Conservation (phyloP, 495 filamentous ascomycete species). For the Penicillium lividum region DNA sequence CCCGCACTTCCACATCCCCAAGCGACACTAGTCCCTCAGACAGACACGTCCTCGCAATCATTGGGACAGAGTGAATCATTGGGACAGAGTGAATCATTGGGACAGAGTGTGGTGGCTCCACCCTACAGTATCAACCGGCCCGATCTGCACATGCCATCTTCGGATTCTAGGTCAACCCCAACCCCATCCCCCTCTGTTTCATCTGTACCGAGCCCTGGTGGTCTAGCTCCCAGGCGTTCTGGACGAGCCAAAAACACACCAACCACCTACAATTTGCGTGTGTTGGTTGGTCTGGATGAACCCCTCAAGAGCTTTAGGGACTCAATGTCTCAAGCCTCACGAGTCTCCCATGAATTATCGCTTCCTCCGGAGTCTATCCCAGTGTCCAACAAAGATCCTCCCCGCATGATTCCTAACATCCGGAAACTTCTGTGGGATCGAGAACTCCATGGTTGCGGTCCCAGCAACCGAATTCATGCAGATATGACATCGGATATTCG, state of each 20-base stretch:
- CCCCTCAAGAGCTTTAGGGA: not conserved
- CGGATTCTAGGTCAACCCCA: not conserved
- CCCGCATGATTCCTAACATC: constrained; percentile 7
- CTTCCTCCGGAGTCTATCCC: not conserved
- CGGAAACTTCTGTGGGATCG: constrained; percentile 27
- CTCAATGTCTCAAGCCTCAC: not conserved
- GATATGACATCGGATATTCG: constrained; percentile 28
- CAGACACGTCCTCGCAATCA: not conserved
- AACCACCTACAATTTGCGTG: constrained; percentile 17
- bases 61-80: not conserved
- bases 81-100: too few relatives aligned
- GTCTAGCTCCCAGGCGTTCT: constrained; percentile 10
- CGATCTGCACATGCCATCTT: not conserved
- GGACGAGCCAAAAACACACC: constrained; percentile 12
- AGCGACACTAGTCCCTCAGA: not conserved
- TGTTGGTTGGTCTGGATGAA: constrained; percentile 11
- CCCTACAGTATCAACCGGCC: not conserved
- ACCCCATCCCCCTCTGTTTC: not conserved
- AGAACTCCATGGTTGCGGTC: constrained; percentile 22
- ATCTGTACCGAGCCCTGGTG: not conserved
- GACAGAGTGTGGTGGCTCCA: not conserved
- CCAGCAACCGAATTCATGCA: constrained; percentile 18
- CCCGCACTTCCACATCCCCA: not conserved
- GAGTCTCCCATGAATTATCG: not conserved
- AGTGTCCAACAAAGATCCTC: not conserved